These are phyloP conservation scores for Macaranga tanarius DNA, from an alignment of 441 rosid genomes.

Conservation along the genomic window DNA sequence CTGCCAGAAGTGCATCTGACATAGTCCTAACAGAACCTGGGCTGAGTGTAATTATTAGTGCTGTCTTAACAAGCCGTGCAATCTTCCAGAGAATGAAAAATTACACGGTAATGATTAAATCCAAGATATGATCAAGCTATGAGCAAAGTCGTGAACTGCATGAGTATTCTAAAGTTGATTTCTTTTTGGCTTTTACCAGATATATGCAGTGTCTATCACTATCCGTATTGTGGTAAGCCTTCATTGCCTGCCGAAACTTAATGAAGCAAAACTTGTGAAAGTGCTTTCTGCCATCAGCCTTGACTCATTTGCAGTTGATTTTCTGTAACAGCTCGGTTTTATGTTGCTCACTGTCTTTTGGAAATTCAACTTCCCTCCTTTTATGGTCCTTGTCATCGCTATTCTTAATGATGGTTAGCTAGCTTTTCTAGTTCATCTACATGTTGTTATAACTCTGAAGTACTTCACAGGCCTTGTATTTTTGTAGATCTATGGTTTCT, in stretches of 20 bases:
- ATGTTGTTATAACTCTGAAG: neutral
- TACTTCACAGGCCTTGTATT: neutral
- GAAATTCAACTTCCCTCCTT: conserved; percentile 91
- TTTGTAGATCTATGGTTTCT: too few relatives aligned
- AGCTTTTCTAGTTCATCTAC: neutral
- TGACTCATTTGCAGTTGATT: conserved; percentile 11
- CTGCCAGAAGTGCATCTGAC: conserved; percentile 86
- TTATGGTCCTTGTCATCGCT: conserved; percentile 93
- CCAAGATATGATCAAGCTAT: neutral
- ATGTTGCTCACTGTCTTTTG: conserved; percentile 79
- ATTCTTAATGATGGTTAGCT: conserved; percentile 80
- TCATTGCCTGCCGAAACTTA: neutral
- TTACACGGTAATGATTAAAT: conserved; percentile 53
- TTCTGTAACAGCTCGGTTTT: conserved; percentile 66
- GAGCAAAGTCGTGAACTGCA: neutral
- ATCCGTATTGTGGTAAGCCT: conserved; percentile 87
- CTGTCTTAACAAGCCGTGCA: conserved; percentile 78
- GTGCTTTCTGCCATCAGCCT: neutral
- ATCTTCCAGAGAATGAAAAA: conserved; percentile 97
- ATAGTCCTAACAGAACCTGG: conserved; percentile 92
- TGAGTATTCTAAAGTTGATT: neutral
- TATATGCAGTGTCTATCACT: conserved; percentile 90
- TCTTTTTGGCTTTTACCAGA: conserved; percentile 40
- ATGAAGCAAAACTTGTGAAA: conserved; percentile 9
- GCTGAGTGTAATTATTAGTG: conserved; percentile 78